Base-by-base conservation (phyloP, 1,139 yeast species). In the Saccharomyces uvarum region DNA sequence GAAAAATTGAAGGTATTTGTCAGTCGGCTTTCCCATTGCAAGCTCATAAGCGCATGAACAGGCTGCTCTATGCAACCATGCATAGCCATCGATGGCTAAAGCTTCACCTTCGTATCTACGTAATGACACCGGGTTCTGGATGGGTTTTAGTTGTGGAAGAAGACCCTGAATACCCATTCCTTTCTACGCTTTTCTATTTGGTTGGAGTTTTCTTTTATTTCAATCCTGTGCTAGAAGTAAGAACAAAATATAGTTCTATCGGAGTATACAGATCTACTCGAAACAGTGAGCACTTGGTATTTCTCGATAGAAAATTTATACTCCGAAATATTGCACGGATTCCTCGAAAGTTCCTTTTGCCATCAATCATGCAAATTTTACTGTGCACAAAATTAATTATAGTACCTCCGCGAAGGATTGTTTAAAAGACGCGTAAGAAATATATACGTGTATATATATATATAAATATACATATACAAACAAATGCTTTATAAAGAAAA, bases 51-150 rank as follows among this genome's bases (percentile, higher is more conserved):
- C 88, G 72, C 99, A 91, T 13, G 89, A 76, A 50, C 86, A 79
- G 3, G 88, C 82, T 2, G 95, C 91, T 58, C 89, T 81, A 70
- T 95, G 99, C 9, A 95, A 78, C 99, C 99, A 95, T 1, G 97
- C 93, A 67, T 90, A 95, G 0, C 96, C 93, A 67, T 95, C 99
- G 24, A 95, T 84, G 0, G 97, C 99, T 49, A 95, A 73, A 0
- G 89, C 83, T 64, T 83, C 78, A 1, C 97, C 97, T 14, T 81
- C 72, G 68, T 83, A 88, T 48, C 79, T 73, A 54, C 79, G 78
- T 41, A 91, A 71, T 1, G 84, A 72, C 2, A 80, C 77, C 0
- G 79, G 76, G 52, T 78, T 78, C 64, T 87, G 95, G 47, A 88
- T 84, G 49, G 86, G 82, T 66, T 85, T 87, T 59, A 91, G 75